These are phyloP conservation scores for Lactarius vividus DNA, from an alignment of 768 basidiomycete genomes.

Conservation along the genomic window DNA sequence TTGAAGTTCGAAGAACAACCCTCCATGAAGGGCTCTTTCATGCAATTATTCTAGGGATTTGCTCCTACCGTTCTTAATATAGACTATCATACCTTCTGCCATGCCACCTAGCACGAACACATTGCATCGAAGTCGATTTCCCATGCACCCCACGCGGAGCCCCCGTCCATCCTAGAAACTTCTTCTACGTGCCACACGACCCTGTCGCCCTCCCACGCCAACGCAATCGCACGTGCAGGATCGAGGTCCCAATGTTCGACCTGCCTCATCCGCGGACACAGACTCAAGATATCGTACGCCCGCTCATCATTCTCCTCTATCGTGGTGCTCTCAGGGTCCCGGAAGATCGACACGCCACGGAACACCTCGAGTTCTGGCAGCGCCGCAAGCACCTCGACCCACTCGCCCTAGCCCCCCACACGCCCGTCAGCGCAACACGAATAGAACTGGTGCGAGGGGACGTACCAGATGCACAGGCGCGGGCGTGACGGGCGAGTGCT, in stretches of 20 bases:
- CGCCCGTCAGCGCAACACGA: background rate
- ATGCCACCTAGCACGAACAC: background rate
- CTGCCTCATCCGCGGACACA: background rate
- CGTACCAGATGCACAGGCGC: background rate
- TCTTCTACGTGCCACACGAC: background rate
- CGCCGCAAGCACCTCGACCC: background rate
- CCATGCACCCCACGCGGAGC: background rate
- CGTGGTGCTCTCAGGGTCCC: background rate
- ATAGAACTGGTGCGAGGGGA: background rate
- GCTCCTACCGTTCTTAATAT: too few species aligned
- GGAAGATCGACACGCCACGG: background rate
- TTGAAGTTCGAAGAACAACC: too few species aligned
- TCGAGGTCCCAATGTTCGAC: constrained; percentile 12
- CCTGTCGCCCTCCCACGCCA: background rate
- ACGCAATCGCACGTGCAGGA: background rate
- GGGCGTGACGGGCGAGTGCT: background rate
- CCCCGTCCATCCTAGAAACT: background rate
- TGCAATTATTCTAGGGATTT: too few species aligned
- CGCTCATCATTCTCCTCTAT: constrained; percentile 8
- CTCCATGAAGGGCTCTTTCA: too few species aligned
- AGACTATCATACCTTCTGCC: too few species aligned
- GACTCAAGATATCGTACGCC: background rate
- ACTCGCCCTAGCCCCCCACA: background rate
- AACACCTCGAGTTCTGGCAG: constrained; percentile 5
- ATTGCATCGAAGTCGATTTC: background rate